Conservation (phyloP, 192 early-diverging fungal species). For the Coemansia sp. region DNA sequence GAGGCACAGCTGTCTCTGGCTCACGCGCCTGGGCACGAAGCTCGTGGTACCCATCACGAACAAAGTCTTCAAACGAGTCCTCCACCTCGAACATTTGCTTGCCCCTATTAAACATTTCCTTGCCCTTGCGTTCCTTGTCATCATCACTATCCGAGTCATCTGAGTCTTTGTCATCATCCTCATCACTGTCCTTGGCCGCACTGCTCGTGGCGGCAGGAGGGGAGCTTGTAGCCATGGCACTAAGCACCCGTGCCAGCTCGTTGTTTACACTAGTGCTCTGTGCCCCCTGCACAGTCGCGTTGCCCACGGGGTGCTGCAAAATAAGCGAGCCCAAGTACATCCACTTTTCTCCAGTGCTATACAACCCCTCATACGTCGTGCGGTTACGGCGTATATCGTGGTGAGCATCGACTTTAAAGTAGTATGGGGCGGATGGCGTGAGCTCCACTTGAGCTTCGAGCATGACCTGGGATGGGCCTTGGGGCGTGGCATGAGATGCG, state of each 20-base stretch:
- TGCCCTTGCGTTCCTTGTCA: background rate
- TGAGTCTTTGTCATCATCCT: background rate
- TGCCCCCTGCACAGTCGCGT: background rate
- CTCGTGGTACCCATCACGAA: background rate
- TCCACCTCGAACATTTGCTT: background rate
- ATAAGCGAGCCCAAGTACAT: constrained; percentile 45
- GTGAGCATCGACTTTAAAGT: constrained; percentile 50
- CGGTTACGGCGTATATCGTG: constrained; percentile 40
- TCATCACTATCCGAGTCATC: background rate
- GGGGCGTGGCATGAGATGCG: constrained; percentile 13
- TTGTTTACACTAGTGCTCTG: background rate
- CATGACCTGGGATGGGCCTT: constrained; percentile 28
- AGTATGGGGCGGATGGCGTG: constrained; percentile 20
- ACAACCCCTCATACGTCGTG: constrained; percentile 47
- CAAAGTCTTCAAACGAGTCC: background rate
- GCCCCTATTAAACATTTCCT: background rate
- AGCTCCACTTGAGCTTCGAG: constrained; percentile 26
- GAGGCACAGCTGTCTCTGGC: background rate
- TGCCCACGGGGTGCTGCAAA: constrained; percentile 34
- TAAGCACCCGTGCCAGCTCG: background rate
- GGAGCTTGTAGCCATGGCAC: background rate
- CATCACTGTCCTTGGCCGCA: background rate
- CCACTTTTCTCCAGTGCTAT: constrained; percentile 37
- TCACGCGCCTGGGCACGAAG: background rate
- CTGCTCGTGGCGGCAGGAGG: background rate